Conservation (phyloP, 306 rosid species). For the Cucumis sativus region DNA sequence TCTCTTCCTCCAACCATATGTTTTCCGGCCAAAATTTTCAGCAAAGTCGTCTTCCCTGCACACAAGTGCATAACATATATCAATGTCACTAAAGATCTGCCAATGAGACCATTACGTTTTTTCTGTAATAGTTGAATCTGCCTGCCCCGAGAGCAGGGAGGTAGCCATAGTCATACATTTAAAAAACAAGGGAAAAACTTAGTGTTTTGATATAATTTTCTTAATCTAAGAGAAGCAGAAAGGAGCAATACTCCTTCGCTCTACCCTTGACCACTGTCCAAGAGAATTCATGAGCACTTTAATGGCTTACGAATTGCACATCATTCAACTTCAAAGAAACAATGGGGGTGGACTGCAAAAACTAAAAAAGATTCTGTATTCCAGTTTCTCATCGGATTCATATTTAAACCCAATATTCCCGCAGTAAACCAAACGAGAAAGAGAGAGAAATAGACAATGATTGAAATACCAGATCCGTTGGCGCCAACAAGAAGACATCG, state of each 20-base stretch:
- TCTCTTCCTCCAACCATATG: constrained; percentile 97
- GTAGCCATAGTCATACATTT: neutral
- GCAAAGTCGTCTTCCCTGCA: constrained; percentile 82
- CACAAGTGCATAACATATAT: neutral
- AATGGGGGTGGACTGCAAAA: too few species aligned
- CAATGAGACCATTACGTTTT: neutral
- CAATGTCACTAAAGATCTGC: neutral
- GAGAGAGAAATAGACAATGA: neutral
- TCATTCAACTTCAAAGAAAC: neutral
- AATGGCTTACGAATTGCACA: neutral
- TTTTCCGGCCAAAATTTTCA: constrained; percentile 78
- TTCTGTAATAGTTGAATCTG: neutral
- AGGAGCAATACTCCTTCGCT: too few species aligned
- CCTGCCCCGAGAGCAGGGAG: neutral
- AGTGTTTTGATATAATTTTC: neutral
- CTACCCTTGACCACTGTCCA: too few species aligned
- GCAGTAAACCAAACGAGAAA: neutral
- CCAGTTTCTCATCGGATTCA: neutral
- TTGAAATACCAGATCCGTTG: constrained; percentile 73
- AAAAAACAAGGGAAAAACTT: neutral
- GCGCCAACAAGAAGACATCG: constrained; percentile 96
- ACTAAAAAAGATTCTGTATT: neutral
- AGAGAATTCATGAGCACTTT: neutral
- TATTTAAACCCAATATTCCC: neutral
- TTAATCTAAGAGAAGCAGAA: neutral